Conservation (phyloP, 2,329 filamentous ascomycete species). For the Fusarium sp. region DNA sequence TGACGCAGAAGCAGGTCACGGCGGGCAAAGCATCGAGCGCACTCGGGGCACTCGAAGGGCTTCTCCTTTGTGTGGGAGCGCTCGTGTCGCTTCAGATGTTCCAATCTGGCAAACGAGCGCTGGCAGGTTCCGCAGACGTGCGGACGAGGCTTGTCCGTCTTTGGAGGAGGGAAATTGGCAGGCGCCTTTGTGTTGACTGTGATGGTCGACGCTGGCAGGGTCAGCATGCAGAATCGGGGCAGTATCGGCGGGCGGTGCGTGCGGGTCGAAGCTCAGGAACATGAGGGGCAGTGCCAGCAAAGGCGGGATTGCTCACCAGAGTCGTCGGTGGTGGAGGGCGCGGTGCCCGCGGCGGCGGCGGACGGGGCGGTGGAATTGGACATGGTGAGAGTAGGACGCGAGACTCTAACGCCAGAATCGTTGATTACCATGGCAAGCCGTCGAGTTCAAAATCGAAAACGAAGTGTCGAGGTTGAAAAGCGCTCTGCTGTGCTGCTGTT, state of each 20-base stretch:
- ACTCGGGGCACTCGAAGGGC: slow-evolving; percentile 97
- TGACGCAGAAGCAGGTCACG: slow-evolving; percentile 92
- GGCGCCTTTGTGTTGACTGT: slow-evolving; percentile 62
- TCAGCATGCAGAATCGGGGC: slow-evolving; percentile 46
- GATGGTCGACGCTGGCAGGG: slow-evolving; percentile 60
- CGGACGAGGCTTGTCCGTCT: slow-evolving; percentile 96
- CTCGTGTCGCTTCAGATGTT: slow-evolving; percentile 97
- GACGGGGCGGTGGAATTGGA: slow-evolving; percentile 50
- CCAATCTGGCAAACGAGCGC: slow-evolving; percentile 91
- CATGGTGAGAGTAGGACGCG: slow-evolving; percentile 53
- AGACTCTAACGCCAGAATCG: slow-evolving; percentile 53
- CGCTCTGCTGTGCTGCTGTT: slow-evolving; percentile 23
- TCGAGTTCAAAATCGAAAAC: slow-evolving; percentile 16
- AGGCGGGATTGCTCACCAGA: slow-evolving; percentile 54
- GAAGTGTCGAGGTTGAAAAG: slow-evolving; percentile 3
- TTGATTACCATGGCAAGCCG: slow-evolving; percentile 54
- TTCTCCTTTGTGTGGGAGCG: slow-evolving; percentile 99
- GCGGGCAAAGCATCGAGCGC: slow-evolving; percentile 92
- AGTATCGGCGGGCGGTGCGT: slow-evolving; percentile 34
- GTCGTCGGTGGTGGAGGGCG: slow-evolving; percentile 50
- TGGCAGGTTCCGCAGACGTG: slow-evolving; percentile 93
- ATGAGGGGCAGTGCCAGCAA: slow-evolving; percentile 50
- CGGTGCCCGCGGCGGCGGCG: slow-evolving; percentile 45
- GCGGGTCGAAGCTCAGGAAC: slow-evolving; percentile 43
- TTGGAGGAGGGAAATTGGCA: slow-evolving; percentile 79